Evolutionary conservation across 805 yeast genomes (phyloP).

Genomic region (Torulaspora quercuum): DNA sequence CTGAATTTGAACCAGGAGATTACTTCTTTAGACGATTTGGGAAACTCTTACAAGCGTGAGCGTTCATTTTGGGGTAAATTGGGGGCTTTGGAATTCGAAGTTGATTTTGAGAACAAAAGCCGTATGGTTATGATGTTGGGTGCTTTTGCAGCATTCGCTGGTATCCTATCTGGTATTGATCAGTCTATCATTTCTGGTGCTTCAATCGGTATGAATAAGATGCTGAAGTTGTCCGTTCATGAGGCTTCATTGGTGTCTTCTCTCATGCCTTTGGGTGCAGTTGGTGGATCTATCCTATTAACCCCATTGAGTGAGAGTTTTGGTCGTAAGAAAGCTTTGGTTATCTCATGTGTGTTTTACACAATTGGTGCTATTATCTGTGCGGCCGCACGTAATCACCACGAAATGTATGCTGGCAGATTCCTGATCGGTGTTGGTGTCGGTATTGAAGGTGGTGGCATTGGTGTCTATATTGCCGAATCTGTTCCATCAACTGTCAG

Average conservation of each 20-base stretch:
- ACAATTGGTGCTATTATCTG: conserved; percentile 59
- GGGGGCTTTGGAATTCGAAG: conserved; percentile 37
- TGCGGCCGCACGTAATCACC: conserved; percentile 46
- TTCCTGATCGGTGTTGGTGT: conserved; percentile 60
- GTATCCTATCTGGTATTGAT: conserved; percentile 62
- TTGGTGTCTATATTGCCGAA: conserved; percentile 60
- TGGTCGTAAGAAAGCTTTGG: conserved; percentile 55
- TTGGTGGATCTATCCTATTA: conserved; percentile 58
- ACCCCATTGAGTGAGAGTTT: conserved; percentile 49
- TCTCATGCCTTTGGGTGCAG: conserved; percentile 67
- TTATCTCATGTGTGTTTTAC: conserved; percentile 56
- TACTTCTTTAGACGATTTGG: conserved; percentile 36
- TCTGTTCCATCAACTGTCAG: conserved; percentile 55
- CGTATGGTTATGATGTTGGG: conserved; percentile 51
- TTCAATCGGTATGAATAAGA: conserved; percentile 46
- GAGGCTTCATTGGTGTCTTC: conserved; percentile 54
- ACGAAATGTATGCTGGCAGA: conserved; percentile 58
- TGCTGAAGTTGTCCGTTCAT: conserved; percentile 40
- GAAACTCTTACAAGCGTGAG: conserved; percentile 26
- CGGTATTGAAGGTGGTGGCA: conserved; percentile 64
- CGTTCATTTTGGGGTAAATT: conserved; percentile 41
- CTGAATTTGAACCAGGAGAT: conserved; percentile 41
- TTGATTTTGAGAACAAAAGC: conserved; percentile 44
- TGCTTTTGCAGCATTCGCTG: conserved; percentile 58
- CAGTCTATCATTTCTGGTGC: conserved; percentile 69